phyloP scores from a whole-genome alignment of 768 basidiomycete species.

The Piloderma croceum region DNA sequence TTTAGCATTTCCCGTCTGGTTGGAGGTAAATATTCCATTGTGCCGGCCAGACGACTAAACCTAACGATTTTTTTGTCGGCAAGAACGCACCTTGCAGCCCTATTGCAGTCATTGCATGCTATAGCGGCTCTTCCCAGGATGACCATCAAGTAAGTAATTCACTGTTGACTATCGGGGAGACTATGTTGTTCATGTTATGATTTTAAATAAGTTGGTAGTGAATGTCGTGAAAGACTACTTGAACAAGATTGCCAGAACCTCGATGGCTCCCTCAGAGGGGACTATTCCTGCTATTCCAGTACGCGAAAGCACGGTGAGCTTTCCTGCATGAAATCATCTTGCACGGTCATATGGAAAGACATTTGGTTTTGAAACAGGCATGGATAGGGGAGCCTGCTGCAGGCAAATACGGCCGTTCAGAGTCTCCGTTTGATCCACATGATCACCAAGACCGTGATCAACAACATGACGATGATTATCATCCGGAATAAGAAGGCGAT shows the following conservation, averaged over 20 bases:
- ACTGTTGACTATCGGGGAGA: no score
- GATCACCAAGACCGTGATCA: conserved; percentile 22
- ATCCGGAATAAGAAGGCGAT: no score
- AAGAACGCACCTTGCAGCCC: conserved; percentile 83
- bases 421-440: conserved; percentile 38
- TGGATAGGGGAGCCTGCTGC: conserved; percentile 8
- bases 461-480: no score
- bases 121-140: conserved; percentile 76
- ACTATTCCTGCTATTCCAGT: conserved; percentile 18
- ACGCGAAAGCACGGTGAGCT: conserved; percentile 27
- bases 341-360: no score
- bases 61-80: conserved; percentile 1
- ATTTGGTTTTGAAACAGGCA: no score
- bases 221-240: conserved; percentile 66
- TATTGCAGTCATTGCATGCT: conserved; percentile 71
- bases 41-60: no score
- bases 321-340: no score
- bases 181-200: not conserved
- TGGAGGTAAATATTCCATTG: conserved; percentile 47
- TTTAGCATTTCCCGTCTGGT: conserved; percentile 79
- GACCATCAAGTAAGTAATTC: conserved; percentile 61
- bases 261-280: conserved; percentile 28
- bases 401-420: conserved; percentile 20
- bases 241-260: conserved; percentile 59
- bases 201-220: conserved; percentile 38